Evolutionary conservation across 2,329 filamentous ascomycete genomes (phyloP).

Genomic region (Pseudonectria buxi): DNA sequence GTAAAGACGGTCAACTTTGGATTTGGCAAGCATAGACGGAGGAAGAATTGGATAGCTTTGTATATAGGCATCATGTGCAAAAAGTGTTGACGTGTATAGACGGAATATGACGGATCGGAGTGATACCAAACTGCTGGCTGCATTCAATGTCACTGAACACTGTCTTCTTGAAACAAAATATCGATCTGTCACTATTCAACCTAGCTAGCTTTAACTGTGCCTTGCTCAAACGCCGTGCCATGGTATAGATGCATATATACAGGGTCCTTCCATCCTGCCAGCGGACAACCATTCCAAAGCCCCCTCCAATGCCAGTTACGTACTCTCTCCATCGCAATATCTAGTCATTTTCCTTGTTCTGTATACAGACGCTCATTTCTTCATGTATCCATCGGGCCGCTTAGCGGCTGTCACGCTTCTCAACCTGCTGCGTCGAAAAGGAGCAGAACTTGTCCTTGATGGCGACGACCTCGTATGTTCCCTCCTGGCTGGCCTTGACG

Average conservation of each 20-base stretch:
- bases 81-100: too few species aligned
- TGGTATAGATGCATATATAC: constrained; percentile 34
- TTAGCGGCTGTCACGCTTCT: constrained; percentile 40
- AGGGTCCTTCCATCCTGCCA: constrained; percentile 12
- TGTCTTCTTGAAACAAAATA: too few species aligned
- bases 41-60: constrained; percentile 7
- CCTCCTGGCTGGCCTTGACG: constrained; percentile 83
- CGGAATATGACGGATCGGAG: too few species aligned
- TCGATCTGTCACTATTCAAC: constrained; percentile 16
- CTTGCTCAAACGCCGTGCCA: constrained; percentile 29
- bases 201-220: constrained; percentile 7
- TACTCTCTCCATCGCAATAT: neutral
- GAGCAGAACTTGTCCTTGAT: constrained; percentile 93
- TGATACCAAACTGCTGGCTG: too few species aligned
- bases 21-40: neutral
- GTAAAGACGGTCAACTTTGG: constrained; percentile 3
- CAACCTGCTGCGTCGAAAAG: constrained; percentile 66
- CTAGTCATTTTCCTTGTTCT: neutral
- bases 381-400: too few species aligned
- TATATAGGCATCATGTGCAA: constrained; percentile 15
- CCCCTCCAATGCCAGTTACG: constrained; percentile 2
- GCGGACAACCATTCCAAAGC: neutral
- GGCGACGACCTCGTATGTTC: constrained; percentile 92
- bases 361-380: too few species aligned
- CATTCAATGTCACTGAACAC: too few species aligned